Percentiles rank a stretch among this genome's conserved stretches.
Conservation (phyloP, 345 rosid genomes). For the Corchorus olitorius region DNA sequence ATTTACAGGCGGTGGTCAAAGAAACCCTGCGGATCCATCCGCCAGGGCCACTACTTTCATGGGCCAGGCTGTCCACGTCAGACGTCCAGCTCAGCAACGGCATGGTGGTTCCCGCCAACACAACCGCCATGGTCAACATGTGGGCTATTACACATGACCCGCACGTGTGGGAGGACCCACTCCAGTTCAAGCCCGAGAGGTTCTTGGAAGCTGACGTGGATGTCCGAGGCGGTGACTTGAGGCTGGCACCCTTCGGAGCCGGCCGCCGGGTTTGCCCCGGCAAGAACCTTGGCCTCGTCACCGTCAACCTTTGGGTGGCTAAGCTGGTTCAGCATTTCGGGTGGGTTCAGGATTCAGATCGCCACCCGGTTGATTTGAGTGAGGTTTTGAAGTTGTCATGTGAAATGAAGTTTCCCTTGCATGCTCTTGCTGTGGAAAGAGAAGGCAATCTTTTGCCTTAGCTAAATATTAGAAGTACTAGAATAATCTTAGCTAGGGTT, state of each 20-base stretch:
- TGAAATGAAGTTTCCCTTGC: conserved; percentile 82
- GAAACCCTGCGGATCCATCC: conserved; percentile 82
- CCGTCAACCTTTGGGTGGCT: conserved; percentile 82
- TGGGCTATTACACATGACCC: conserved; percentile 94
- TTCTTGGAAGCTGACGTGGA: conserved; percentile 58
- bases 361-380: conserved; percentile 53
- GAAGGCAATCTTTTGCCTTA: background rate
- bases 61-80: conserved; percentile 88
- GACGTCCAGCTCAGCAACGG: conserved; percentile 83
- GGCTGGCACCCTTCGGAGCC: conserved; percentile 92
- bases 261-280: conserved; percentile 95
- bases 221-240: conserved; percentile 61
- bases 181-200: conserved; percentile 67
- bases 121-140: conserved; percentile 98
- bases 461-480: too few species aligned
- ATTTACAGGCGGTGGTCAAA: conserved; percentile 76
- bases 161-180: conserved; percentile 62
- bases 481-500: conserved; percentile 2
- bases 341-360: conserved; percentile 47
- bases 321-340: conserved; percentile 53
- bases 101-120: conserved; percentile 68
- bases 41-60: conserved; percentile 87
- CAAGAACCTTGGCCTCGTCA: conserved; percentile 67
- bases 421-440: conserved; percentile 45
- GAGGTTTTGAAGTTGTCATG: conserved; percentile 86